Evolutionary conservation across 2,329 filamentous ascomycete genomes (phyloP), one percentile per base, ranked within the genome.

Genomic region (Mycosphaerella arachidis): DNA sequence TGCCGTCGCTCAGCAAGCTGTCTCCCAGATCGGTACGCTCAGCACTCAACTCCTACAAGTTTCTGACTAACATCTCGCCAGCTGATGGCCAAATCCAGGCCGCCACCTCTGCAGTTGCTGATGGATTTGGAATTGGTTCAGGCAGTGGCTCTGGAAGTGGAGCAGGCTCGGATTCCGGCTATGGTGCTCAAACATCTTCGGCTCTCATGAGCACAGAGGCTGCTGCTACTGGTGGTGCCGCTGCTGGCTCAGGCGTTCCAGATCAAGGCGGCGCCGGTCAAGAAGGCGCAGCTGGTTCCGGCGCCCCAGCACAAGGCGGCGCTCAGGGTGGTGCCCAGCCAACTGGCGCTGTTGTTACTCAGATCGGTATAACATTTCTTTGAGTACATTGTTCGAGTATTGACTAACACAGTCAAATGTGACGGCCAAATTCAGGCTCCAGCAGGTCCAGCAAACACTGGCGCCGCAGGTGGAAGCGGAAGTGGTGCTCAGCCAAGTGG

Each of bases 21-120:
- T 60, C 27, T 31, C 53, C 13, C 58, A 60, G 37, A 60, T 60
- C 33, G 46, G 58, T 59, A 48, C 30, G 10, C 16, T 6, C 13
- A 13, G n/a, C 24, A 8, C 8, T 10, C 6, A 20, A 2, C 6
- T 10, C 1, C 5, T 1, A 30, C 37, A 24, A 18, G 37, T 12
- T 8, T 13, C 40, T 9, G 12, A 16, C 16, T n/a, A 30, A 54
- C 46, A 58, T 27, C 9, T n/a, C 29, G 10, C 5, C 46, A 59
- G 57, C n/a, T 20, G 57, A 59, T 50, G 58, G 58, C 37, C 58
- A 60, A 29, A 16, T 60, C 27, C 58, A 60, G 27, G 58, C 57
- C 8, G 20, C 37, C 27, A 53, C 56, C 30, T 35, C 48, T 20
- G 56, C 56, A 3, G 35, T 43, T 12, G 18, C 31, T 55, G 31